These are phyloP conservation scores for Jaenimonas drosophilae DNA, from an alignment of 208 protist genomes.

Conservation along the genomic window DNA sequence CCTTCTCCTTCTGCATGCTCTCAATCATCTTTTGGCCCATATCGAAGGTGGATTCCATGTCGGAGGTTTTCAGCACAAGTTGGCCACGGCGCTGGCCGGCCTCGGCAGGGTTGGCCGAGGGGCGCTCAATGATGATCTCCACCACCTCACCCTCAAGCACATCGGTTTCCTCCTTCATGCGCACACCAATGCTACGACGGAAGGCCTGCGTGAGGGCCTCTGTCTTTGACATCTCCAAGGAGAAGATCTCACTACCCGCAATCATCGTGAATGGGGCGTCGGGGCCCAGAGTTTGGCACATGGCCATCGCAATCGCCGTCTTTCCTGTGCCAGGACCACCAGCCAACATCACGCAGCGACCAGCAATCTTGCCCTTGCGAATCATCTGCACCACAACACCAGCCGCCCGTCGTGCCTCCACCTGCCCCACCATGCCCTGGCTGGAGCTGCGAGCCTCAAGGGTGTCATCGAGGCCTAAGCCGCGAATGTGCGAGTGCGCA, in stretches of 20 bases:
- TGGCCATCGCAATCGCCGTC: conserved; percentile 99
- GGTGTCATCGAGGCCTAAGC: conserved; percentile 98
- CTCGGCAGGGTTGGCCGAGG: conserved; percentile 89
- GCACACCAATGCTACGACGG: conserved; percentile 97
- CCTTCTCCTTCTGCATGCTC: conserved; percentile 98
- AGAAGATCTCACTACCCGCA: conserved; percentile 99
- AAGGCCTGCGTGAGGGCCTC: conserved; percentile 99
- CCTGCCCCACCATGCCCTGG: conserved; percentile 99
- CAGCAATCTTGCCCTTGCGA: conserved; percentile 98
- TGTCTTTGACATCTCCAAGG: conserved; percentile 99
- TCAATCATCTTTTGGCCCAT: conserved; percentile 99
- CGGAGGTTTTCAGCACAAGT: conserved; percentile 99
- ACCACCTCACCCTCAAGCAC: conserved; percentile 99
- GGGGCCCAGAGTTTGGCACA: conserved; percentile 96
- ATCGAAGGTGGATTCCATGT: conserved; percentile 99
- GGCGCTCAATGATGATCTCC: conserved; percentile 97
- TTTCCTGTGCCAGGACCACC: conserved; percentile 97
- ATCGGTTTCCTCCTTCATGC: conserved; percentile 99
- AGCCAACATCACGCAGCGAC: conserved; percentile 98
- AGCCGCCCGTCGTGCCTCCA: conserved; percentile 83
- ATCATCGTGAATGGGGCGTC: conserved; percentile 99
- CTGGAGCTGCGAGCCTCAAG: conserved; percentile 91
- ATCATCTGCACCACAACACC: conserved; percentile 97
- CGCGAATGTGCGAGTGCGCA: conserved; percentile 99
- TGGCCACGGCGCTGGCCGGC: conserved; percentile 93